Evolutionary conservation across 805 yeast species (phyloP).

Genomic region (Lipomyces sp.): DNA sequence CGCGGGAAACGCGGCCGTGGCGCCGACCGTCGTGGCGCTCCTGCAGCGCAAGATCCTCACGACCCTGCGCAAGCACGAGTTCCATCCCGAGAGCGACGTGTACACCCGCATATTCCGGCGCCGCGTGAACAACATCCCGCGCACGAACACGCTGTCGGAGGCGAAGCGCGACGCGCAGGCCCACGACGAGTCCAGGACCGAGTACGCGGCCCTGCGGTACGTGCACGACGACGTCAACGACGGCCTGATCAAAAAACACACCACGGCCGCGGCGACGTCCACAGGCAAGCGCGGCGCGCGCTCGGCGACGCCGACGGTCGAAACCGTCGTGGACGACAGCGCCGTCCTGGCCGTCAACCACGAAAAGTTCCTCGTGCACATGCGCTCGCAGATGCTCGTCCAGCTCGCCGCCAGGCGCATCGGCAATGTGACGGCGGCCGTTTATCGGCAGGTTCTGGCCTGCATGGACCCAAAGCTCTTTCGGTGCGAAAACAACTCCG

Average conservation of each 20-base stretch:
- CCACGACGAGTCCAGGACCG: constrained; percentile 49
- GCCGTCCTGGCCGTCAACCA: constrained; percentile 58
- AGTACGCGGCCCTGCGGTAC: constrained; percentile 21
- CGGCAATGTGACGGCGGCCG: constrained; percentile 62
- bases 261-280: not conserved
- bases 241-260: constrained; percentile 13
- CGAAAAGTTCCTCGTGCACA: constrained; percentile 61
- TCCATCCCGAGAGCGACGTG: constrained; percentile 37
- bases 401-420: constrained; percentile 62
- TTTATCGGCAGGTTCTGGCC: constrained; percentile 58
- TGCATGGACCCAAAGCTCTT: constrained; percentile 53
- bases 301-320: not conserved
- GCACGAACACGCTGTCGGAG: constrained; percentile 46
- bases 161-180: constrained; percentile 59
- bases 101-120: constrained; percentile 28
- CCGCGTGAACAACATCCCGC: constrained; percentile 21
- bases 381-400: constrained; percentile 62
- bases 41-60: constrained; percentile 50
- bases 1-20: constrained; percentile 32
- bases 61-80: constrained; percentile 45
- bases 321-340: constrained; percentile 11
- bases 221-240: constrained; percentile 27
- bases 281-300: not conserved
- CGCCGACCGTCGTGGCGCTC: constrained; percentile 44
- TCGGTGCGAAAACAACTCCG: constrained; percentile 36